Evolutionary conservation across 768 basidiomycete species (phyloP), one percentile per base, ranked within the genome.

Genomic region (Panellus pusillus): DNA sequence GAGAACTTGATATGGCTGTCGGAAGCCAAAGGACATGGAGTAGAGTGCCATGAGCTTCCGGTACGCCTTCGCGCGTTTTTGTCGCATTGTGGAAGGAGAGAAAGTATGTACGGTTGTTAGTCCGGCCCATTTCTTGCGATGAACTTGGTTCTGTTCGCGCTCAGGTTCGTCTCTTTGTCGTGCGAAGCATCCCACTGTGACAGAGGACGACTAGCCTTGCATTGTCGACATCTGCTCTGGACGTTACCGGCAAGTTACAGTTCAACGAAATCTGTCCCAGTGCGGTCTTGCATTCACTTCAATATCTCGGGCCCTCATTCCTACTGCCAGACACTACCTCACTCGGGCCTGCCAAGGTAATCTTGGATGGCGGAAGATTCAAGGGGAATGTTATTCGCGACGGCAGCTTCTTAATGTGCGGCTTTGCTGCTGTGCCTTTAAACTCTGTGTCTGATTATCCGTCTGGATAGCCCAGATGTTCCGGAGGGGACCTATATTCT

Each of bases 1-100:
- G 20, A 98, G 79, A 7, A 96, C 80, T 75, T 98, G 97, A 68
- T 93, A 98, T 0, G 97, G 96, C 63, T 93, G 85, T 41, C 93
- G 76, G 70, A 98, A 98, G 6, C 89, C 89, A 69, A 98, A 98
- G 2, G 86, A 79, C 68, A 88, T 80, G 56, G 79, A 82, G 68
- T 98, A 98, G 44, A 95, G 74, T 14, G 84, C 79, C 95, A 99
- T 98, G 48, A 96, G 88, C 67, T 93, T 93, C 61, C 88, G 83
- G 72, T 98, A 98, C 0, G 87, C 82, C 71, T 99, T 99, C 24
- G 94, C 93, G 67, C 97, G 81, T 73, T 92, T 97, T 73, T 97
- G 93, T 50, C 94, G 79, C 97, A 99, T 99, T 54, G 61, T 72
- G 60, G 41, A 41, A 28, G 35, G 24, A 28, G 32, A 40, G 32